Evolutionary conservation across 345 rosid genomes (phyloP).

Genomic region (Eucalyptus cladocalyx): DNA sequence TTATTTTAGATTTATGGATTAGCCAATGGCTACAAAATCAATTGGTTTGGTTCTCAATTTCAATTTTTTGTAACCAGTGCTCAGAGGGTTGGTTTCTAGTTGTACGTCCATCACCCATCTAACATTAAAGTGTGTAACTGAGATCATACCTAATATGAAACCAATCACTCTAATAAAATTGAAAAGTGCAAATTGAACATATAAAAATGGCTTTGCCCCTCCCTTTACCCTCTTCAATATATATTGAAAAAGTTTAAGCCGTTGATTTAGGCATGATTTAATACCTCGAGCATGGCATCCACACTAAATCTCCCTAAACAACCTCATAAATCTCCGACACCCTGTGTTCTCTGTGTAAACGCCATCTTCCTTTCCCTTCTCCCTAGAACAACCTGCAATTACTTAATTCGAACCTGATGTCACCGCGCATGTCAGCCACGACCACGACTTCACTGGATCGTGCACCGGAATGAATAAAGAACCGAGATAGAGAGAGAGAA

Average conservation of each 20-base stretch:
- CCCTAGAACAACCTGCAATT: background rate
- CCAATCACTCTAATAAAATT: background rate
- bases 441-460: background rate
- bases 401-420: background rate
- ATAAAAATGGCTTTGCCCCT: background rate
- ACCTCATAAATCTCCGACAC: background rate
- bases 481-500: background rate
- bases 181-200: background rate
- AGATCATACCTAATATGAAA: background rate
- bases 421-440: background rate
- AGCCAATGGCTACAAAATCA: background rate
- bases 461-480: background rate
- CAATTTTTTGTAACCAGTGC: background rate
- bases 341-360: background rate
- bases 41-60: too few species aligned
- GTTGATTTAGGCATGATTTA: too few species aligned
- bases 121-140: too few species aligned
- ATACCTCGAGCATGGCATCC: background rate
- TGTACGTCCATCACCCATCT: background rate
- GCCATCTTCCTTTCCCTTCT: background rate
- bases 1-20: background rate
- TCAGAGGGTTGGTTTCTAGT: fast-evolving
- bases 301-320: background rate
- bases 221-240: too few species aligned
- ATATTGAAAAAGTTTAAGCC: too few species aligned